Conservation (phyloP, 2,329 filamentous ascomycete genomes). For the Lecanosticta acicola region DNA sequence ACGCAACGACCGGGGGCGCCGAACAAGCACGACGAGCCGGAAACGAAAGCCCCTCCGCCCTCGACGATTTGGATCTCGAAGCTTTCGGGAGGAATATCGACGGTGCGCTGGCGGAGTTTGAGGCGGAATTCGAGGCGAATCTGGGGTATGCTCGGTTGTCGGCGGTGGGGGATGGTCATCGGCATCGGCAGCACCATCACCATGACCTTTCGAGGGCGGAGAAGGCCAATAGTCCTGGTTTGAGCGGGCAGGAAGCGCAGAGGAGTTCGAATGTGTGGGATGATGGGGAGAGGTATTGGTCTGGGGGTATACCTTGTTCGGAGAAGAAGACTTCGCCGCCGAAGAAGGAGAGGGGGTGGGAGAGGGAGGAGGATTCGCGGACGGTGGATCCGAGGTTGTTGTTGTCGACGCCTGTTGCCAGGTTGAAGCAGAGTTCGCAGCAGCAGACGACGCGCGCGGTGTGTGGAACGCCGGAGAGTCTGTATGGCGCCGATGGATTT, state of each 20-base stretch:
- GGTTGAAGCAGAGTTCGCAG: not conserved
- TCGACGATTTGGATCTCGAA: conserved; percentile 25
- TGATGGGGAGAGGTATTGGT: conserved; percentile 32
- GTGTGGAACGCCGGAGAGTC: conserved; percentile 39
- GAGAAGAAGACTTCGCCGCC: conserved; percentile 5
- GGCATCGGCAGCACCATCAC: no score
- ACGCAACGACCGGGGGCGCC: conserved; percentile 3
- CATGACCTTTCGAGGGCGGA: no score
- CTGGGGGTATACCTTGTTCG: no score
- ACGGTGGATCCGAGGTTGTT: conserved; percentile 13
- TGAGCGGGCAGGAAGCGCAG: not conserved
- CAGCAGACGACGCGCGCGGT: not conserved
- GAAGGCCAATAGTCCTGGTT: no score
- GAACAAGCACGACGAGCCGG: not conserved
- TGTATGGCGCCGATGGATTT: conserved; percentile 43
- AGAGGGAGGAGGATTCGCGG: conserved; percentile 3
- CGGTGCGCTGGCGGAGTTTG: conserved; percentile 24
- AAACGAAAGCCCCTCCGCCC: conserved; percentile 7
- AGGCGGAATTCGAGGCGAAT: conserved; percentile 9
- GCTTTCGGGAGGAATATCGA: conserved; percentile 22
- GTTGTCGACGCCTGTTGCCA: conserved; percentile 15
- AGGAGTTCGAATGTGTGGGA: conserved; percentile 34
- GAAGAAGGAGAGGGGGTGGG: not conserved
- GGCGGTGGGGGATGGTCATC: no score
- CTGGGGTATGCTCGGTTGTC: not conserved